A percentile compares a stretch with the other conserved stretches of the same genome.
These are phyloP conservation scores for Phyllachora maydis DNA, from an alignment of 2,329 filamentous ascomycete genomes.

Conservation along the genomic window DNA sequence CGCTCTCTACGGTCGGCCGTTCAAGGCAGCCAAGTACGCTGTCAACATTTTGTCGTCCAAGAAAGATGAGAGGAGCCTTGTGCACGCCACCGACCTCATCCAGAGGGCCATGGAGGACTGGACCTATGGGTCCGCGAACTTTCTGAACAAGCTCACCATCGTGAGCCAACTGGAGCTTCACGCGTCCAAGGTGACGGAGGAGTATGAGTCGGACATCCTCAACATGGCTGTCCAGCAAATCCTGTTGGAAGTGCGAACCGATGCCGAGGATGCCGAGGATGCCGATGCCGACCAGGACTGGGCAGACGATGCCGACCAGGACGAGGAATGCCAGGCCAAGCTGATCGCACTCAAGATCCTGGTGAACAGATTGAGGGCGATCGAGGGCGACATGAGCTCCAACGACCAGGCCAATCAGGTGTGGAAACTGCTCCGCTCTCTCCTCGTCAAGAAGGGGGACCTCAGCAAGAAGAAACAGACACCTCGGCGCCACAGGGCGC, in stretches of 20 bases:
- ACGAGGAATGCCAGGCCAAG: constrained; percentile 71
- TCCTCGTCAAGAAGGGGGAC: constrained; percentile 61
- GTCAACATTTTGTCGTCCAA: constrained; percentile 74
- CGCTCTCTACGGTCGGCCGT: constrained; percentile 61
- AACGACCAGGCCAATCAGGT: constrained; percentile 45
- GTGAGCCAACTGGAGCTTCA: constrained; percentile 60
- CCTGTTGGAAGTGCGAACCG: constrained; percentile 46
- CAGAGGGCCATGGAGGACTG: constrained; percentile 56
- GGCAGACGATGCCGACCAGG: constrained; percentile 45
- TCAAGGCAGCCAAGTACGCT: constrained; percentile 79
- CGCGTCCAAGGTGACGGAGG: constrained; percentile 49
- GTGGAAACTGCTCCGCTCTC: constrained; percentile 57
- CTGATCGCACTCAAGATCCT: constrained; percentile 66
- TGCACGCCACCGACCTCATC: constrained; percentile 69
- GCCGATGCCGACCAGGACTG: constrained; percentile 37
- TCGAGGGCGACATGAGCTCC: constrained; percentile 25
- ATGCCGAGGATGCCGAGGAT: no score
- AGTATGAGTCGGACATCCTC: constrained; percentile 56
- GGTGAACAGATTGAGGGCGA: constrained; percentile 61
- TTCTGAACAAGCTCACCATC: constrained; percentile 53
- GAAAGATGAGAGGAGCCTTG: constrained; percentile 50
- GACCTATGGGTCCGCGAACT: constrained; percentile 50
- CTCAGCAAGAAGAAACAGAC: constrained; percentile 57
- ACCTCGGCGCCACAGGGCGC: constrained; percentile 55
- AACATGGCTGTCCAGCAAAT: constrained; percentile 59